These are phyloP conservation scores for Lasiodiplodia theobromae DNA, from an alignment of 2,329 filamentous ascomycete species.

Conservation along the genomic window DNA sequence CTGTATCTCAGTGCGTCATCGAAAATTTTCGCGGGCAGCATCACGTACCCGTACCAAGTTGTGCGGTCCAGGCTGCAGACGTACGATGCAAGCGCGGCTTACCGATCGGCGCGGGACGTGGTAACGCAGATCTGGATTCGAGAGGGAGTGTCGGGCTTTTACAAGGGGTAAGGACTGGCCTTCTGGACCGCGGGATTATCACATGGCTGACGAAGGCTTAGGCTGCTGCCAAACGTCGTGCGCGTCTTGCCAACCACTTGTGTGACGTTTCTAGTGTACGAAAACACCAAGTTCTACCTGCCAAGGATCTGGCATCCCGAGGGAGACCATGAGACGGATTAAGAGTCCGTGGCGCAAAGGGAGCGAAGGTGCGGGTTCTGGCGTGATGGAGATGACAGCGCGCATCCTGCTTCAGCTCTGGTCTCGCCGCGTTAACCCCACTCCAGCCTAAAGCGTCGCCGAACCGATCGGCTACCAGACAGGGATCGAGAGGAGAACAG, in stretches of 20 bases:
- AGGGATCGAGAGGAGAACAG: not conserved
- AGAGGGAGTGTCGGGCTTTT: conserved; percentile 85
- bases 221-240: conserved; percentile 82
- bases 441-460: conserved; percentile 7
- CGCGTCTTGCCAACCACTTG: conserved; percentile 93
- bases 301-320: conserved; percentile 45
- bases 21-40: conserved; percentile 87
- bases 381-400: not conserved
- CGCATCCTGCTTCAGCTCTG: not conserved
- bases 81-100: conserved; percentile 78
- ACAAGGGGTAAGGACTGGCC: conserved; percentile 68
- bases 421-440: not conserved
- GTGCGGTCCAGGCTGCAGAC: conserved; percentile 87
- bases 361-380: not conserved
- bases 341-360: not conserved
- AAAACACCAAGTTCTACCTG: conserved; percentile 83
- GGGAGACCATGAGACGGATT: conserved; percentile 23
- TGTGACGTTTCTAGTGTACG: conserved; percentile 96
- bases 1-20: conserved; percentile 79
- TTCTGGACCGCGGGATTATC: not conserved
- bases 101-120: conserved; percentile 76
- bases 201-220: conserved; percentile 33
- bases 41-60: conserved; percentile 95
- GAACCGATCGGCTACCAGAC: not conserved
- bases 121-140: conserved; percentile 75